phyloP scores from a whole-genome alignment of 345 rosid genomes.

The Murraya koenigii region DNA sequence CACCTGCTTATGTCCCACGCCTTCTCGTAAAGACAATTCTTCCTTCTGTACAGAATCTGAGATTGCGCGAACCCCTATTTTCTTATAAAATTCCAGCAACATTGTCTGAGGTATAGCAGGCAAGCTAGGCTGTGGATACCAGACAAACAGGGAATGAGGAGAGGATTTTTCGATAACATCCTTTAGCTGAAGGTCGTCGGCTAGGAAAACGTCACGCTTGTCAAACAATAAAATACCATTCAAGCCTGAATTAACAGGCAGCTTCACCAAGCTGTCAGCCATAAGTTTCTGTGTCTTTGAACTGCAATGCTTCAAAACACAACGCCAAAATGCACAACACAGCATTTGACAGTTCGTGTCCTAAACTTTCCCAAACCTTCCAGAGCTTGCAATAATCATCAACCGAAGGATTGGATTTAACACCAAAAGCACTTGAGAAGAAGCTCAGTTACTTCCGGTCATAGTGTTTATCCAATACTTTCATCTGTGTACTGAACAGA shows the following conservation, averaged over 20 bases:
- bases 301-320: constrained; percentile 22
- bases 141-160: too few relatives aligned
- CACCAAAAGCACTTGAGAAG: too few relatives aligned
- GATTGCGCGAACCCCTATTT: too few relatives aligned
- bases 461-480: constrained; percentile 51
- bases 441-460: constrained; percentile 11
- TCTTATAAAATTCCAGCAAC: too few relatives aligned
- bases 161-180: too few relatives aligned
- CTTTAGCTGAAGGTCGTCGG: constrained; percentile 49
- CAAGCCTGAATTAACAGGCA: constrained; percentile 43
- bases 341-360: constrained; percentile 25
- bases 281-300: constrained; percentile 20
- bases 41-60: too few relatives aligned
- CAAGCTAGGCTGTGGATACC: too few relatives aligned
- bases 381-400: too few relatives aligned
- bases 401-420: too few relatives aligned
- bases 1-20: too few relatives aligned
- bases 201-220: constrained; percentile 52
- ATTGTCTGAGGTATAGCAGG: too few relatives aligned
- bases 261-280: constrained; percentile 37
- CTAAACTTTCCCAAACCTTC: neutral
- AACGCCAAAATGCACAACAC: constrained; percentile 72
- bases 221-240: constrained; percentile 34
- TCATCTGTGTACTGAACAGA: constrained; percentile 42
- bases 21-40: too few relatives aligned